These are phyloP conservation scores for Penicillium sp. DNA, from an alignment of 2,329 filamentous ascomycete genomes.

Conservation along the genomic window DNA sequence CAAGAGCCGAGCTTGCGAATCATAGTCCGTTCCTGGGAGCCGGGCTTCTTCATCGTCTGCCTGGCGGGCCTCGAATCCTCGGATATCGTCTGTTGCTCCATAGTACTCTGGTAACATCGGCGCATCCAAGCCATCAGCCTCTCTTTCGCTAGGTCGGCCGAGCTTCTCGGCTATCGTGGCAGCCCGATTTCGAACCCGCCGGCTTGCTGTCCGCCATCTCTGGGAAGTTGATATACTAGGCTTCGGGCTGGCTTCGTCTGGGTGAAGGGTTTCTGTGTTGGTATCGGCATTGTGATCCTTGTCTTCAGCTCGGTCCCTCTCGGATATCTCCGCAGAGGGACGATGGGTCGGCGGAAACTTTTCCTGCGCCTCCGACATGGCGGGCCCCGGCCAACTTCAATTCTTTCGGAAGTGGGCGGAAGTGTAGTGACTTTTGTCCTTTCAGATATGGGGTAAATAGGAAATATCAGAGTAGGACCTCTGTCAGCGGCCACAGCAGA, in stretches of 20 bases:
- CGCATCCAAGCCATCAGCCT: conserved; percentile 23
- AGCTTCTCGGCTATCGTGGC: conserved; percentile 21
- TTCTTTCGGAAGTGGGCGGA: neutral
- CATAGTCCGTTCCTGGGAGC: conserved; percentile 10
- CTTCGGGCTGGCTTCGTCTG: conserved; percentile 11
- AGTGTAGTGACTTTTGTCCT: neutral
- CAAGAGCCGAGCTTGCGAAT: conserved; percentile 23
- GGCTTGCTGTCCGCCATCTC: conserved; percentile 23
- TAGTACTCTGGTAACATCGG: conserved; percentile 21
- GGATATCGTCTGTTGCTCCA: conserved; percentile 25
- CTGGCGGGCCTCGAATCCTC: conserved; percentile 18
- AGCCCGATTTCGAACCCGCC: conserved; percentile 19
- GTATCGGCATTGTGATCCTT: neutral
- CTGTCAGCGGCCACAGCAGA: neutral
- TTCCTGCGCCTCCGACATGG: conserved; percentile 15
- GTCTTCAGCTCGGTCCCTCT: neutral
- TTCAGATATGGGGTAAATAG: neutral
- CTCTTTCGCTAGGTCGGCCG: conserved; percentile 23
- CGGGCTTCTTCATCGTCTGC: conserved; percentile 20
- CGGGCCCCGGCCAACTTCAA: neutral
- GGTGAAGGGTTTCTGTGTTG: neutral
- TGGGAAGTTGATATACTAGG: conserved; percentile 7
- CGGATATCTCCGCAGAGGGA: conserved; percentile 3
- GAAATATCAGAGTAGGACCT: neutral
- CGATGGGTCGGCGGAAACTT: conserved; percentile 6